Conservation (phyloP, 1,139 yeast genomes). For the Pichia sp. region DNA sequence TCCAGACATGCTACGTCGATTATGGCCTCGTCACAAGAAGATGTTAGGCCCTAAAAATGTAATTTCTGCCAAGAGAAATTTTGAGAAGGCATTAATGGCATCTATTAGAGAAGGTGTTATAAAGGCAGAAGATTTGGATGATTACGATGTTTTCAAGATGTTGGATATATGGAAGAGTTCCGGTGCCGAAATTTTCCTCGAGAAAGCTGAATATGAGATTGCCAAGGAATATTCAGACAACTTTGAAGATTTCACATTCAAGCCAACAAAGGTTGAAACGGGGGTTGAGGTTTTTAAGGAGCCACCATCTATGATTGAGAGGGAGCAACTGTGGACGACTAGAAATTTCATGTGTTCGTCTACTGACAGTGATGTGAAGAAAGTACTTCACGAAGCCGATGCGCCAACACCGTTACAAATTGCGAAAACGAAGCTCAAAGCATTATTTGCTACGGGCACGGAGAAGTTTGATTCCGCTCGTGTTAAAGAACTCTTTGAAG, state of each 20-base stretch:
- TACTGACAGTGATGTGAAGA: slow-evolving; percentile 9
- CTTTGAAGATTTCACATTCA: slow-evolving; percentile 20
- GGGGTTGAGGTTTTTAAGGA: slow-evolving; percentile 35
- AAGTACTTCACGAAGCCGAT: slow-evolving; percentile 17
- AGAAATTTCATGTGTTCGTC: slow-evolving; percentile 33
- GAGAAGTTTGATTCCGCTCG: slow-evolving; percentile 38
- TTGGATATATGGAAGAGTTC: slow-evolving; percentile 52
- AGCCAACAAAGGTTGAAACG: slow-evolving; percentile 21
- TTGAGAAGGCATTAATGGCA: slow-evolving; percentile 49
- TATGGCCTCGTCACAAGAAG: slow-evolving; percentile 58
- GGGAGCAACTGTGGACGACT: slow-evolving; percentile 38
- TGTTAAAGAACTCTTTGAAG: slow-evolving; percentile 38
- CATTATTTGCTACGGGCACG: slow-evolving; percentile 54
- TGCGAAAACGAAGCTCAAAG: slow-evolving; percentile 39
- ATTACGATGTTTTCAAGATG: slow-evolving; percentile 42
- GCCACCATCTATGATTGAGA: slow-evolving; percentile 45
- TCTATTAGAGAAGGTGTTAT: slow-evolving; percentile 47
- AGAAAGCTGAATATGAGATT: slow-evolving; percentile 17
- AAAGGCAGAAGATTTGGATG: slow-evolving; percentile 37
- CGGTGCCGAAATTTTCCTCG: slow-evolving; percentile 30
- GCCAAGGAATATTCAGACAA: slow-evolving; percentile 30
- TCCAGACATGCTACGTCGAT: slow-evolving; percentile 37
- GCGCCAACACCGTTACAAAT: slow-evolving; percentile 26
- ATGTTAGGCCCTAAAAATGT: slow-evolving; percentile 51
- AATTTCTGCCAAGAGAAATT: slow-evolving; percentile 45